Evolutionary conservation across 208 protist species (phyloP), one percentile per base, ranked within the genome.

Genomic region (Lotmaria passim): DNA sequence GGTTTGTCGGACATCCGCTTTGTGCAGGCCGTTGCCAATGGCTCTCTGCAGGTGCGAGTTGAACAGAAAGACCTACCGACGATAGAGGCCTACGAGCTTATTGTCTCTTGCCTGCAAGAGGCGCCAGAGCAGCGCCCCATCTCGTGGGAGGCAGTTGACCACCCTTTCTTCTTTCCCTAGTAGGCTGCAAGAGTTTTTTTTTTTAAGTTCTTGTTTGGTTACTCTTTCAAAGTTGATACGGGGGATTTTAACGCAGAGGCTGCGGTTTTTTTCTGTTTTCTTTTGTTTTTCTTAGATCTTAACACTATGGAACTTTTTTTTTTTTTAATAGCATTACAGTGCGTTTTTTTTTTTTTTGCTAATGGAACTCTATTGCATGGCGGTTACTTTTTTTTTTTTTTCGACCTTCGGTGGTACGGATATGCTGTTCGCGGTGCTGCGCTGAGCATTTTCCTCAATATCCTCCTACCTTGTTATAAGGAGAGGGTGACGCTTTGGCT

Each of bases 121-220:
- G 38, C 78, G 11, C 81, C 86, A 31, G 47, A 44, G 30, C 39
- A 60, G 28, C 75, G 89, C 15, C 81, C 85, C 8, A 78, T 41
- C 6, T 85, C 85, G 50, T 44, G 57, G 30, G 72, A 91, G 47
- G 69, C 89, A 8, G 33, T 92, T 21, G 47, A 79, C 14, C 68
- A 91, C 62, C 43, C 82, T 10, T 94, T 85, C 59, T 93, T 64
- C 31, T 64, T 64, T 19, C 47, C 33, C 21, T 44, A 58, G 15
- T 58, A n/a, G n/a, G n/a, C n/a, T n/a, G n/a, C n/a, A n/a, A n/a
- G n/a, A n/a, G n/a, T 46, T 56, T 67, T 67, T 48, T 56, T 44
- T 8, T 68, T 58, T 17, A 1, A 43, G 28, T 56, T 58, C 19
- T 17, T 47, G 33, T 50, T 36, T 3, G 44, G 0, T 55, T 36